Evolutionary conservation across 2,329 filamentous ascomycete genomes (phyloP), one percentile per base, ranked within the genome.

Genomic region (Beauveria medogensis): DNA sequence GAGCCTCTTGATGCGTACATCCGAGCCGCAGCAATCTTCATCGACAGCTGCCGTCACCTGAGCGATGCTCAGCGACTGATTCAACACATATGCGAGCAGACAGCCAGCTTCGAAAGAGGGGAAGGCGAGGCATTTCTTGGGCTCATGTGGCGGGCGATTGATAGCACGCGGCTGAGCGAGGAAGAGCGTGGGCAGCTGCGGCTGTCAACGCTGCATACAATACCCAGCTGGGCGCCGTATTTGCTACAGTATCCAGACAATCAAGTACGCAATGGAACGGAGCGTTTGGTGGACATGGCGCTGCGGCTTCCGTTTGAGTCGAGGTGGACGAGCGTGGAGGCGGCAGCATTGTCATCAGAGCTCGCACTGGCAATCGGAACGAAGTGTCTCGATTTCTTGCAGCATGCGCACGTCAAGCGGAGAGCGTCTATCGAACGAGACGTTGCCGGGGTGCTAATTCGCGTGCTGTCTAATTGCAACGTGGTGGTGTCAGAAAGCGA

Each of bases 1-100:
- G 73, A 80, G 20, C 74, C 76, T 37, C 75, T 82, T 64, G 75
- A 78, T 18, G 80, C 84, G 1, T 89, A 80, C 66, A 74, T 90
- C 20, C 78, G 81, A n/a, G 81, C 79, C 18, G 81, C 82, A 3
- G 68, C 79, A 37, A 69, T 77, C 0, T 89, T 86, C 66, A 80
- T 85, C 40, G 72, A 74, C 46, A 63, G 69, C 54, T 79, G 76
- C 28, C 67, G 69, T 24, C 70, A 73, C 3, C 46, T 69, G 2
- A 67, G 70, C 0, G 65, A 71, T 48, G 72, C 78, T 2, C 66
- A 72, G 34, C 67, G 65, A 3, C 72, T 84, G 48, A 72, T 81
- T 26, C 65, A 67, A 2, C 75, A 82, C 64, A 68, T 83, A 28
- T 71, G 70, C 40, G 63, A 69, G 0, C 78, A 83, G 63, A 80